Percentiles rank a stretch among this genome's conserved stretches.
phyloP scores from a whole-genome alignment of 2,329 filamentous ascomycete species.

The Aureobasidium sp. region DNA sequence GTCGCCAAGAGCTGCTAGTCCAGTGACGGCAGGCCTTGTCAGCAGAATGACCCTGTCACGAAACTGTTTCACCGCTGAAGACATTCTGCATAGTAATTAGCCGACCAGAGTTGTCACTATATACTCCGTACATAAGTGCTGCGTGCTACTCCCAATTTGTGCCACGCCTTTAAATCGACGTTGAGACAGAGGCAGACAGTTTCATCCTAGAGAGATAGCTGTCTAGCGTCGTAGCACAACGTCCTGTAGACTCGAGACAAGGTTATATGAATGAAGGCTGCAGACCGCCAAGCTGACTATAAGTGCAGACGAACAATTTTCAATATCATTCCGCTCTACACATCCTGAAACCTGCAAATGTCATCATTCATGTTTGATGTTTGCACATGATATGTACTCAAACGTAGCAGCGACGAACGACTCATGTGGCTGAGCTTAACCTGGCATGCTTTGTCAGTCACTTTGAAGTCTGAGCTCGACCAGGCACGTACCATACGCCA shows the following conservation, averaged over 20 bases:
- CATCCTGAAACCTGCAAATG: neutral
- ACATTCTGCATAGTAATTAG: no score
- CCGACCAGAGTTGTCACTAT: no score
- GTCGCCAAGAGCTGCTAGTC: no score
- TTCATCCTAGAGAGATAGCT: no score
- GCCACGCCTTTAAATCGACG: neutral
- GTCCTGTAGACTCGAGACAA: neutral
- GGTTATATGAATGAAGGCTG: neutral
- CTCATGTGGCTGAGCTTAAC: neutral
- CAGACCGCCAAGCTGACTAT: no score
- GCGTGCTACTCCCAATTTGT: no score
- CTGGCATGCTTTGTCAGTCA: neutral
- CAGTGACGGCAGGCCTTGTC: neutral
- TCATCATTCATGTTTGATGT: neutral
- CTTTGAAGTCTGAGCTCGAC: neutral
- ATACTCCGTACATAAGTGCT: no score
- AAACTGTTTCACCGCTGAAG: neutral
- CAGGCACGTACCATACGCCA: neutral
- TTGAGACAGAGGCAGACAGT: no score
- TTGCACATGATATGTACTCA: neutral
- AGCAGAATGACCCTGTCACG: neutral
- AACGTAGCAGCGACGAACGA: neutral
- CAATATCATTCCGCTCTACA: neutral
- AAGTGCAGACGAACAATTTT: neutral
- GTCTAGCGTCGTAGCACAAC: neutral